Evolutionary conservation across 371 early-diverging fungal genomes (phyloP), one percentile per base, ranked within the genome.

Genomic region (Lichtheimia ramosa): DNA sequence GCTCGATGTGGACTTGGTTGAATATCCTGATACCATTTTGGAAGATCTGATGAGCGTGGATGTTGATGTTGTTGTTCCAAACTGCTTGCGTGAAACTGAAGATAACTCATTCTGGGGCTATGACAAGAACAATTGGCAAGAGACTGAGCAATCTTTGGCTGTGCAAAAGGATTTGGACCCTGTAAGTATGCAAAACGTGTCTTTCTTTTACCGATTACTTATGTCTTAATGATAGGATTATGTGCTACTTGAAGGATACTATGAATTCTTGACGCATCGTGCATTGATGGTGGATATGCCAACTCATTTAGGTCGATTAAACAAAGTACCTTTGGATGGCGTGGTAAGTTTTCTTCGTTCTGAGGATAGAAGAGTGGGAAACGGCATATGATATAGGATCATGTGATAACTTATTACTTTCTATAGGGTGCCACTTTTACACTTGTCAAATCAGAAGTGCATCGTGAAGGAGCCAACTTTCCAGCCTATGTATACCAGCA

Each of bases 91-190:
- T 28, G 73, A 81, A 41, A 72, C 74, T 18, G 79, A 77, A 42
- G 71, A 71, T 41, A 61, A 63, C 25, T 67, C 64, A 2, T 79
- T 79, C 40, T 79, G 79, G 79, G 79, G 72, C 18, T 89, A 89
- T 58, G 89, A 89, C 51, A 84, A 82, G 66, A 87, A 89, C 50
- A 87, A 86, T 49, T 89, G 87, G 87, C 75, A 82, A 58, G 89
- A 89, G 60, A 89, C 89, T 0, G 66, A 71, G 16, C 72, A 73
- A 34, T 84, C 84, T 39, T 59, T 69, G 28, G 77, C 71, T n/a
- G 70, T 83, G 58, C 83, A 85, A 50, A 71, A 70, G 34, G 74
- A 60, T 51, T 67, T 87, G 15, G 79, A 83, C 46, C 68, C 65
- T 1, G 61, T 61, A 61, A 54, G 54, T 61, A 23, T 51, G 1